Conservation (phyloP, 441 rosid genomes). For the Francoa sonchifolia region DNA sequence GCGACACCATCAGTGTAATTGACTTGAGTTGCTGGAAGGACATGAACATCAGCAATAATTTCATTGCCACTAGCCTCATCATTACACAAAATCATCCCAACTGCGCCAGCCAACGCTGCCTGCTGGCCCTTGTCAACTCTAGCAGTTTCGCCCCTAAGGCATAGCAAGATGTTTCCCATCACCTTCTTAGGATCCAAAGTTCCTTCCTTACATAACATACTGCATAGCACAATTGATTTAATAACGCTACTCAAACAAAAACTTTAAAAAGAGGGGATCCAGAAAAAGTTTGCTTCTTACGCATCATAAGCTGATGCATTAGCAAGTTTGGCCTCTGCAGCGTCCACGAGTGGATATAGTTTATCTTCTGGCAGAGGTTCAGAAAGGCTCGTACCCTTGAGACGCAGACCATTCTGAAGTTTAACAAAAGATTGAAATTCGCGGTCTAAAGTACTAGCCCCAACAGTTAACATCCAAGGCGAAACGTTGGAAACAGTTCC, state of each 20-base stretch:
- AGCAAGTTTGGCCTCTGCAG: conserved; percentile 13
- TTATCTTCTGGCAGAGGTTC: conserved; percentile 11
- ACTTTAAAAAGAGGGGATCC: not conserved
- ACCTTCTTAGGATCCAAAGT: conserved; percentile 39
- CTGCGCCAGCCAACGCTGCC: conserved; percentile 40
- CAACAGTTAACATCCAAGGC: conserved; percentile 45
- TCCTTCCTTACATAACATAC: conserved; percentile 29
- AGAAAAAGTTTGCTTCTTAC: conserved; percentile 17
- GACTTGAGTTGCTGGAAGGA: conserved; percentile 43
- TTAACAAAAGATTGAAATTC: conserved; percentile 25
- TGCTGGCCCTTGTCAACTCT: conserved; percentile 33
- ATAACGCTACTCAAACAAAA: too few relatives aligned
- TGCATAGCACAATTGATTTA: conserved; percentile 10
- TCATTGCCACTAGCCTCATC: conserved; percentile 23
- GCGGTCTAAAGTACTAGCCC: conserved; percentile 48
- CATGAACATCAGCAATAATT: conserved; percentile 28
- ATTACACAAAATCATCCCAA: conserved; percentile 51
- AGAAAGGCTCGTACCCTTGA: conserved; percentile 30
- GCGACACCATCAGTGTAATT: conserved; percentile 24
- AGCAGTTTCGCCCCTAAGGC: conserved; percentile 25
- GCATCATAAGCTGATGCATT: conserved; percentile 19
- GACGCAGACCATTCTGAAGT: conserved; percentile 18
- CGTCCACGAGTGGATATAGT: conserved; percentile 20
- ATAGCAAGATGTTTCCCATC: conserved; percentile 48
- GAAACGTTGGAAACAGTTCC: conserved; percentile 12